Percentiles rank a stretch among this genome's conserved stretches.
These are phyloP conservation scores for Calamus simplicifolius DNA, from an alignment of 176 grass and related monocot species.

Conservation along the genomic window DNA sequence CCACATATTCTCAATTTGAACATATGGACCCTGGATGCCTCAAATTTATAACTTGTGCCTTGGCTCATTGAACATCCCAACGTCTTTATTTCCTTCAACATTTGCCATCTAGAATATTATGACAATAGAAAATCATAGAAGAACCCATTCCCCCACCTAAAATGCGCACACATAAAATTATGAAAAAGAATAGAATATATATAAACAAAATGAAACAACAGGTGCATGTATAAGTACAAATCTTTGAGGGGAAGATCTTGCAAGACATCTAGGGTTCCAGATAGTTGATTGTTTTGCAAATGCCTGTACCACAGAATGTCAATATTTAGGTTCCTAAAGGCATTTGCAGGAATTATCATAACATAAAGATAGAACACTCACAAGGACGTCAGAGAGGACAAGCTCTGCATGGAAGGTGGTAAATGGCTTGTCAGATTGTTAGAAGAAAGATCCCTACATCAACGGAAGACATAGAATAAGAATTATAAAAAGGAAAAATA, in stretches of 20 bases:
- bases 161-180: no score
- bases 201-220: slow-evolving; percentile 2
- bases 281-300: slow-evolving; percentile 69
- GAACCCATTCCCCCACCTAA: no score
- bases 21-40: no score
- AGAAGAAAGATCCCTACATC: slow-evolving; percentile 41
- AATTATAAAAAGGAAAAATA: slow-evolving; percentile 2
- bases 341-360: neutral
- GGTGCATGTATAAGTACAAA: slow-evolving; percentile 49
- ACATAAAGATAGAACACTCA: slow-evolving; percentile 8
- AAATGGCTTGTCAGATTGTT: slow-evolving; percentile 31
- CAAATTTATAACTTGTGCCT: no score
- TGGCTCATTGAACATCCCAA: no score
- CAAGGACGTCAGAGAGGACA: slow-evolving; percentile 42
- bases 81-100: no score
- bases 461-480: neutral
- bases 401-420: slow-evolving; percentile 29
- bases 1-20: no score
- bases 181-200: no score
- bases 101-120: no score
- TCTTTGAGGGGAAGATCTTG: slow-evolving; percentile 84
- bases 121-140: no score
- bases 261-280: slow-evolving; percentile 70
- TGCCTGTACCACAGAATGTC: slow-evolving; percentile 43
- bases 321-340: neutral